Base-by-base conservation (phyloP, 768 basidiomycete genomes). In the Mrakia frigida region DNA sequence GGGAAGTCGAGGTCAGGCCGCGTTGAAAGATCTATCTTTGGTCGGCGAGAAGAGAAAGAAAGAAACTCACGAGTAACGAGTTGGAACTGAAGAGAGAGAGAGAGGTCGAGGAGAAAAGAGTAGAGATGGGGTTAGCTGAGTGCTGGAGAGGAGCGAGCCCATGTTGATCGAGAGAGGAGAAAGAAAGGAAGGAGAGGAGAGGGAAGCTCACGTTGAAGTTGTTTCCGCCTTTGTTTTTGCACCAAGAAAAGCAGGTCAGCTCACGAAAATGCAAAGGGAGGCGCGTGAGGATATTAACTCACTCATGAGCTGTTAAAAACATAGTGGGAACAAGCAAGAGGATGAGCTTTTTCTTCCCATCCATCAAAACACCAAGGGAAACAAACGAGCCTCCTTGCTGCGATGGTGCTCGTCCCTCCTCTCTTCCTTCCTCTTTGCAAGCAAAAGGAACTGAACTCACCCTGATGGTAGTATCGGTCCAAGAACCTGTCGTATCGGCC, bases 391-490 rank as follows among this genome's bases (percentile, higher is more conserved):
- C 31, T 63, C 31, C 33, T 35, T 35, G n/a, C 37, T 16, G 7
- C 18, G 21, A 9, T 9, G 59, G 35, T 35, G 67, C 37, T n/a
- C 18, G 35, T 11, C 9, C 67, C 14, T n/a, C 67, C 18, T 11
- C 39, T 13, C 18, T 25, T 21, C 21, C 41, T n/a, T 39, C 35
- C 41, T 14, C 37, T 14, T 25, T 35, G 28, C 23, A 39, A 7
- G 14, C 9, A 52, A 33, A 35, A 11, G 16, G 16, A 6, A n/a
- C n/a, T n/a, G 35, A 18, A 77, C 76, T n/a, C 37, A 74, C 77
- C 39, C 67, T 67, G 67, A 78, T 78, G 39, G 73, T 70, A 41
- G 73, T 78, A 41, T 78, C 73, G 35, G 73, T 78, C 77, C 77
- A 78, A 39, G 16, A 59, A 33, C 77, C 77, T n/a, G 39, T 23